A percentile compares a stretch with the other conserved stretches of the same genome.
phyloP scores from a whole-genome alignment of 2,329 filamentous ascomycete genomes.

The Ceratocystis colombiana region DNA sequence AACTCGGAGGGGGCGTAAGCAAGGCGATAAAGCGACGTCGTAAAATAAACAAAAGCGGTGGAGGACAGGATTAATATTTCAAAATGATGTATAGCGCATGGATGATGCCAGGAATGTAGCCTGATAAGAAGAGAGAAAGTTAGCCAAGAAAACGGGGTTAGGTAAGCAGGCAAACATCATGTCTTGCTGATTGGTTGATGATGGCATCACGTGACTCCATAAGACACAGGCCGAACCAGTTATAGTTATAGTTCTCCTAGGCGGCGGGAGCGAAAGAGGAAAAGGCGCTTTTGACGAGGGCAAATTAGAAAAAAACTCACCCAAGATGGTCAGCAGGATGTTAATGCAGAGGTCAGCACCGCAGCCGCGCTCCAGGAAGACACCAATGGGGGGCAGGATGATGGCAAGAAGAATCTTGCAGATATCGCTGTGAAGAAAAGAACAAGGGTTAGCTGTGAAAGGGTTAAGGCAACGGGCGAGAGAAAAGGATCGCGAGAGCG shows the following conservation, averaged over 20 bases:
- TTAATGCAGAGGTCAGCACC: constrained; percentile 83
- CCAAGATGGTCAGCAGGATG: constrained; percentile 72
- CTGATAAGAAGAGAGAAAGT: constrained; percentile 29
- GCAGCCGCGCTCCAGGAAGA: constrained; percentile 90
- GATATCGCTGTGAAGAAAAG: constrained; percentile 39
- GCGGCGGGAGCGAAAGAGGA: neutral
- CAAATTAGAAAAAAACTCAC: constrained; percentile 32
- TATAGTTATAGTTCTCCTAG: no score
- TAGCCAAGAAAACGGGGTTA: neutral
- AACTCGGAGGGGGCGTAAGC: no score
- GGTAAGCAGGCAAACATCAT: no score
- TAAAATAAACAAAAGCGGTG: neutral
- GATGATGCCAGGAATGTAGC: constrained; percentile 70
- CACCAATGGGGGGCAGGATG: constrained; percentile 79
- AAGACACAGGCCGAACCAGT: neutral
- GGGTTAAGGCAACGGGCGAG: neutral
- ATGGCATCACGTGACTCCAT: neutral
- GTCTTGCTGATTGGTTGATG: neutral
- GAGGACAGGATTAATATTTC: constrained; percentile 54
- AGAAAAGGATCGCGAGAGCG: neutral
- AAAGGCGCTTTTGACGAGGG: neutral
- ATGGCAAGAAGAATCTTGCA: constrained; percentile 73
- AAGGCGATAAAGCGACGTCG: neutral
- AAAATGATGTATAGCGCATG: constrained; percentile 91
- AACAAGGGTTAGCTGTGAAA: constrained; percentile 15